A percentile compares a stretch with the other conserved stretches of the same genome.
Conservation (phyloP, 768 basidiomycete species). For the Suillus hirtellus region DNA sequence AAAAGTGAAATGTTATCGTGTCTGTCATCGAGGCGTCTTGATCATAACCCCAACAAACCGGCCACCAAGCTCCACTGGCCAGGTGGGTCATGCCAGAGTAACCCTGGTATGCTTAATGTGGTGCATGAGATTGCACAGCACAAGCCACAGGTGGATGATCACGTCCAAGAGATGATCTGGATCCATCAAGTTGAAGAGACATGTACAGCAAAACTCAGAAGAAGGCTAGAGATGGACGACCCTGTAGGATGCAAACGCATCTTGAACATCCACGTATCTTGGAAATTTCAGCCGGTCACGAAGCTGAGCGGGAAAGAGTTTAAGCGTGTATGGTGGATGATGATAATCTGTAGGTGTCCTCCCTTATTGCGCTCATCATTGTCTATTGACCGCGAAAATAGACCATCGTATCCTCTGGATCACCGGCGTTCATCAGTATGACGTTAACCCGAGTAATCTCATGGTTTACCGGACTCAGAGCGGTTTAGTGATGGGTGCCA, state of each 20-base stretch:
- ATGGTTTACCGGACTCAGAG: constrained; percentile 25
- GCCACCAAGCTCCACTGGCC: constrained; percentile 10
- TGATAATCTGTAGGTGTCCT: background rate
- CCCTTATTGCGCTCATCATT: background rate
- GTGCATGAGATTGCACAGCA: background rate
- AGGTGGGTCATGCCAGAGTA: constrained; percentile 5
- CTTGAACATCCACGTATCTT: constrained; percentile 5
- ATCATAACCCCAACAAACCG: background rate
- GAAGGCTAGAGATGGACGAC: background rate
- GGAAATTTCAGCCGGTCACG: background rate
- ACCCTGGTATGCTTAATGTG: background rate
- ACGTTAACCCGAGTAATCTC: constrained; percentile 34
- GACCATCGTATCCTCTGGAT: constrained; percentile 31
- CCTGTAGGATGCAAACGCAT: constrained; percentile 5
- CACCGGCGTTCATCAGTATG: constrained; percentile 27
- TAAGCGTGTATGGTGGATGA: background rate
- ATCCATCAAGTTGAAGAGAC: constrained; percentile 1
- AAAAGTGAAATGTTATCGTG: background rate
- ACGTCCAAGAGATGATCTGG: background rate
- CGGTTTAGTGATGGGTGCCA: constrained; percentile 19
- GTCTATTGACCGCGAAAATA: constrained; percentile 10
- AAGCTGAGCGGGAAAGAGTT: background rate
- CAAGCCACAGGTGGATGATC: background rate
- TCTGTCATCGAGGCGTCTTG: background rate
- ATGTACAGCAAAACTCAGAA: background rate